These are phyloP conservation scores for Candida pseudoglaebosa DNA, from an alignment of 805 yeast species.

Conservation along the genomic window DNA sequence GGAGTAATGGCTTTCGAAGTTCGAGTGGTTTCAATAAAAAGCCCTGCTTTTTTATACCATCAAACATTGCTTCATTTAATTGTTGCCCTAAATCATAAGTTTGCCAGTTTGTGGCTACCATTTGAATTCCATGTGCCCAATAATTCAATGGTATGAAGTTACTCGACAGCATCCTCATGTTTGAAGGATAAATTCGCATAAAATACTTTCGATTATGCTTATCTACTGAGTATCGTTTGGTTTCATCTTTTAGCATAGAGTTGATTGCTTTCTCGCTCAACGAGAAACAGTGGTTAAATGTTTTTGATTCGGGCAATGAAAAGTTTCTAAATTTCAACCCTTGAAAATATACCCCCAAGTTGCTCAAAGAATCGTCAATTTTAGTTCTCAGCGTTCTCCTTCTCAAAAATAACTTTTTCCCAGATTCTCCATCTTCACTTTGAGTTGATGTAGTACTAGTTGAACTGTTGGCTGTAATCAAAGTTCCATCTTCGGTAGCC, in stretches of 20 bases:
- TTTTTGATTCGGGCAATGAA: constrained; percentile 80
- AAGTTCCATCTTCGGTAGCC: constrained; percentile 18
- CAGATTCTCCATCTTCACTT: constrained; percentile 33
- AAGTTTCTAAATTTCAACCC: constrained; percentile 80
- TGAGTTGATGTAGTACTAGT: constrained; percentile 39
- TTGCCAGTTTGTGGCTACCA: constrained; percentile 98
- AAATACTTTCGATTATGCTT: constrained; percentile 75
- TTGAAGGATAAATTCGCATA: constrained; percentile 87
- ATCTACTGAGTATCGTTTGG: constrained; percentile 50
- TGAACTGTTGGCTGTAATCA: constrained; percentile 13
- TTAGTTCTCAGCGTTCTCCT: constrained; percentile 20
- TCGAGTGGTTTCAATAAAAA: constrained; percentile 71
- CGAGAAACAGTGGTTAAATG: constrained; percentile 79
- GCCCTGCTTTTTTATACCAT: constrained; percentile 57
- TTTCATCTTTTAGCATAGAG: constrained; percentile 59
- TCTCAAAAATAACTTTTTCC: constrained; percentile 16
- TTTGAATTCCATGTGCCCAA: constrained; percentile 86
- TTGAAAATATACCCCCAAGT: constrained; percentile 65
- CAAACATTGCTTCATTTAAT: constrained; percentile 78
- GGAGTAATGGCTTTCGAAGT: constrained; percentile 34
- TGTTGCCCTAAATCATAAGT: constrained; percentile 87
- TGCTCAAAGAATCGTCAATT: constrained; percentile 44
- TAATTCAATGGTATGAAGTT: constrained; percentile 76
- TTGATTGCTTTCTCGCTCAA: constrained; percentile 71
- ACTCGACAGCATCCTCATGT: constrained; percentile 67